Evolutionary conservation across 768 basidiomycete genomes (phyloP).

Genomic region (Leccinum truebloodii): DNA sequence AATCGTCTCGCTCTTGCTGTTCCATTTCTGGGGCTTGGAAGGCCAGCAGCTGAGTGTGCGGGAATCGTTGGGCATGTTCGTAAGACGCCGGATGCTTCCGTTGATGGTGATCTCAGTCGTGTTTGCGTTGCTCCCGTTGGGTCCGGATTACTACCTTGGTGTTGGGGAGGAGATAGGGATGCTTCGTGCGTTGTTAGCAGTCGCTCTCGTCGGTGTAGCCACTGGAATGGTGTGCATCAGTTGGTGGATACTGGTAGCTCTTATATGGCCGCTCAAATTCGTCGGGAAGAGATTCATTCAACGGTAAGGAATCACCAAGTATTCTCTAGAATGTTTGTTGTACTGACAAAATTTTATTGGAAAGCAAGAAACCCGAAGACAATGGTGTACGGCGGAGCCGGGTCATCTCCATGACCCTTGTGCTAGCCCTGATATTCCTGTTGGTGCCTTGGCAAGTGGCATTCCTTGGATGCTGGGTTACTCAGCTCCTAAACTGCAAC

Average conservation of each 20-base stretch:
- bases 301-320: conserved; percentile 14
- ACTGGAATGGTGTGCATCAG: conserved; percentile 62
- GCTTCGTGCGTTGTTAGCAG: conserved; percentile 46
- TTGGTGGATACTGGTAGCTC: conserved; percentile 52
- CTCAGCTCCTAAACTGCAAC: conserved; percentile 70
- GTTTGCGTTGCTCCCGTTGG: conserved; percentile 57
- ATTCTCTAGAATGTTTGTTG: background rate
- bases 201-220: conserved; percentile 56
- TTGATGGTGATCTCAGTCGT: conserved; percentile 46
- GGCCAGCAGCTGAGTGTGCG: conserved; percentile 44
- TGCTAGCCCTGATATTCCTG: conserved; percentile 67
- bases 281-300: conserved; percentile 8
- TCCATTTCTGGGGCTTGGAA: conserved; percentile 46
- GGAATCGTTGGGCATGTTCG: conserved; percentile 51
- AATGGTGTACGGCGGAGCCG: conserved; percentile 46
- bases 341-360: background rate
- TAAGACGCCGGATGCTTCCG: conserved; percentile 37
- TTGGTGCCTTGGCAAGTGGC: conserved; percentile 93
- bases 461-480: conserved; percentile 80
- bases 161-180: conserved; percentile 50
- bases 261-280: conserved; percentile 48
- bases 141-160: conserved; percentile 58
- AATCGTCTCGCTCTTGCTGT: conserved; percentile 59
- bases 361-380: conserved; percentile 33
- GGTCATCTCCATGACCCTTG: conserved; percentile 56